phyloP scores from a whole-genome alignment of 768 basidiomycete species.

The Antrodiella citrinella region DNA sequence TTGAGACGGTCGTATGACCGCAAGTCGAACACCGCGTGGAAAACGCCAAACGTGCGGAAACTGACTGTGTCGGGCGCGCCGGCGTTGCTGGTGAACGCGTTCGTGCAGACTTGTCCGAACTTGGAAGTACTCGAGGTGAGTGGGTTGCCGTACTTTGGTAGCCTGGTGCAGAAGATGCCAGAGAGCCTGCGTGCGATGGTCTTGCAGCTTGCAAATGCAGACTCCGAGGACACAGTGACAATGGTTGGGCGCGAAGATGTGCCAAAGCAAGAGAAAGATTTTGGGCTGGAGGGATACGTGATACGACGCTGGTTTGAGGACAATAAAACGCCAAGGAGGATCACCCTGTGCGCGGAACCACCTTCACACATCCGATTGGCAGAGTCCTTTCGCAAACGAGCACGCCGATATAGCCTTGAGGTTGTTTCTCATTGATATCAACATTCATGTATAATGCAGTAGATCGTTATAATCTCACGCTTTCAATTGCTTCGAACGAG shows the following conservation, averaged over 20 bases:
- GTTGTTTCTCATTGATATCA: background rate
- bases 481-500: too few species aligned
- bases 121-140: slow-evolving; percentile 3
- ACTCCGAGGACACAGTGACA: background rate
- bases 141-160: background rate
- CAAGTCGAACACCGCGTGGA: slow-evolving; percentile 5
- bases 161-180: slow-evolving; percentile 5
- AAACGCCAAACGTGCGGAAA: slow-evolving; percentile 16
- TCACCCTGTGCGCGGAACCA: background rate
- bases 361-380: background rate
- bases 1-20: slow-evolving; percentile 11
- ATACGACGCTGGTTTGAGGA: background rate
- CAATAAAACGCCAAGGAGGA: background rate
- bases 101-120: slow-evolving; percentile 18
- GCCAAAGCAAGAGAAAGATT: too few species aligned
- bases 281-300: background rate
- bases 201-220: background rate
- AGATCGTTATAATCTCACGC: too few species aligned
- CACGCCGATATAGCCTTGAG: background rate
- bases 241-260: background rate
- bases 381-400: background rate
- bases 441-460: background rate
- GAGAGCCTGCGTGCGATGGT: slow-evolving; percentile 7
- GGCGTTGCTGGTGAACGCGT: slow-evolving; percentile 16
- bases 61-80: slow-evolving; percentile 18